Conservation (phyloP, 1,284 basidiomycete species). For the Microbotryomycetes sp. region DNA sequence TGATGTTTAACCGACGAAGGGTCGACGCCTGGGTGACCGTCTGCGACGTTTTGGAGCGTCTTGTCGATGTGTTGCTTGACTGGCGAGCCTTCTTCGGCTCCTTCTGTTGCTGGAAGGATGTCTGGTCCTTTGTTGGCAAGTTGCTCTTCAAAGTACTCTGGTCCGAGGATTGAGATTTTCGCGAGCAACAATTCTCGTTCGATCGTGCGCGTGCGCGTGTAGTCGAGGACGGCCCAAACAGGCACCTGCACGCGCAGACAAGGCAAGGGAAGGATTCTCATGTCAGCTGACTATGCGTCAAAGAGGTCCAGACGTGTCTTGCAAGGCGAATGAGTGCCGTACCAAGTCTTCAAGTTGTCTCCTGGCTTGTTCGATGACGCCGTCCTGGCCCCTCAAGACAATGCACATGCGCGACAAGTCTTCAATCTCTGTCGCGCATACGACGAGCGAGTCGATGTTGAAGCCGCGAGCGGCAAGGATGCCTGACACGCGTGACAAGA, state of each 20-base stretch:
- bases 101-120: slow-evolving; percentile 33
- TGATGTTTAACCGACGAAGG: slow-evolving; percentile 54
- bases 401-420: slow-evolving; percentile 98
- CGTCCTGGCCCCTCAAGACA: slow-evolving; percentile 91
- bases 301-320: background rate
- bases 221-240: slow-evolving; percentile 95
- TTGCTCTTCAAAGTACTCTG: slow-evolving; percentile 91
- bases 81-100: slow-evolving; percentile 31
- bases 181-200: slow-evolving; percentile 80
- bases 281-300: background rate
- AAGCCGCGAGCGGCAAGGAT: slow-evolving; percentile 95
- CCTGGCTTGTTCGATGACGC: slow-evolving; percentile 92
- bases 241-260: slow-evolving; percentile 58
- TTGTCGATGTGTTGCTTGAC: slow-evolving; percentile 28
- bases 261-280: background rate
- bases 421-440: slow-evolving; percentile 94
- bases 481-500: slow-evolving; percentile 93
- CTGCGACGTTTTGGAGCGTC: slow-evolving; percentile 7
- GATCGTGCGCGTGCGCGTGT: slow-evolving; percentile 78
- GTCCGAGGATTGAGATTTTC: slow-evolving; percentile 92
- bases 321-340: slow-evolving; percentile 41
- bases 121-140: slow-evolving; percentile 44
- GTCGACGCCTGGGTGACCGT: slow-evolving; percentile 41
- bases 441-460: slow-evolving; percentile 92
- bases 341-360: slow-evolving; percentile 90